Percentiles rank a stretch among this genome's conserved stretches.
Evolutionary conservation across 331 rosid genomes (phyloP).

Genomic region (Saraca asoca): DNA sequence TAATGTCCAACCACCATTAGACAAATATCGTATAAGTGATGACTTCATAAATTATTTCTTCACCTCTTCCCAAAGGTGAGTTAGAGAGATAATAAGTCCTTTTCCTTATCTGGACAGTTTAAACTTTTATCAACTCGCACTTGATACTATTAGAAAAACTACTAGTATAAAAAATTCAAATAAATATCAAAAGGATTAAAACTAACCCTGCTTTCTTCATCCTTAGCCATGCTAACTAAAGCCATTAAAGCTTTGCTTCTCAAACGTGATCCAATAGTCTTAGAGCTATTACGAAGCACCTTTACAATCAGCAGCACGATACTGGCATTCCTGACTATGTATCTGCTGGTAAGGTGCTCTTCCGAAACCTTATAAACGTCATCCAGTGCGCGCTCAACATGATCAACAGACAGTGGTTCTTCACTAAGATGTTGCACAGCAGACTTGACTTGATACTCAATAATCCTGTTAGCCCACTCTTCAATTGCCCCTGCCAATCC

Average conservation of each 20-base stretch:
- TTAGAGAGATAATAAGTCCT: too few species aligned
- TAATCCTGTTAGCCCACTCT: slow-evolving; percentile 41
- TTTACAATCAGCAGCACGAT: slow-evolving; percentile 41
- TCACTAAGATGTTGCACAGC: slow-evolving; percentile 37
- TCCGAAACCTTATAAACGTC: slow-evolving; percentile 44
- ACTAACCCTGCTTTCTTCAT: slow-evolving; percentile 69
- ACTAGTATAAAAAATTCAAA: not conserved
- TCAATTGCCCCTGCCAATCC: slow-evolving; percentile 59
- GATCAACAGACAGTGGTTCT: slow-evolving; percentile 40
- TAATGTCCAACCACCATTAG: not conserved
- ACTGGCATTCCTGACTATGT: slow-evolving; percentile 45
- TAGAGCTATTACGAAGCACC: slow-evolving; percentile 52
- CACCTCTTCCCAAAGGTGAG: not conserved
- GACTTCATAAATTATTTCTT: not conserved
- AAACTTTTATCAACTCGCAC: too few species aligned
- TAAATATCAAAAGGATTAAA: slow-evolving; percentile 1
- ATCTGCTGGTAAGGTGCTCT: slow-evolving; percentile 47
- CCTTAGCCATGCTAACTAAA: slow-evolving; percentile 52
- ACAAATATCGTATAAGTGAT: not conserved
- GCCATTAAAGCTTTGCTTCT: slow-evolving; percentile 54
- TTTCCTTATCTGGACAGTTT: too few species aligned
- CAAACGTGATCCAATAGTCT: slow-evolving; percentile 48
- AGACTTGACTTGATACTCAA: slow-evolving; percentile 40
- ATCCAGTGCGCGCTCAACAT: slow-evolving; percentile 41
- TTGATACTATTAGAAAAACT: slow-evolving; percentile 1